Percentiles rank a stretch among this genome's conserved stretches.
phyloP scores from a whole-genome alignment of 179 eudicot genomes.

The Vitellaria paradoxa region DNA sequence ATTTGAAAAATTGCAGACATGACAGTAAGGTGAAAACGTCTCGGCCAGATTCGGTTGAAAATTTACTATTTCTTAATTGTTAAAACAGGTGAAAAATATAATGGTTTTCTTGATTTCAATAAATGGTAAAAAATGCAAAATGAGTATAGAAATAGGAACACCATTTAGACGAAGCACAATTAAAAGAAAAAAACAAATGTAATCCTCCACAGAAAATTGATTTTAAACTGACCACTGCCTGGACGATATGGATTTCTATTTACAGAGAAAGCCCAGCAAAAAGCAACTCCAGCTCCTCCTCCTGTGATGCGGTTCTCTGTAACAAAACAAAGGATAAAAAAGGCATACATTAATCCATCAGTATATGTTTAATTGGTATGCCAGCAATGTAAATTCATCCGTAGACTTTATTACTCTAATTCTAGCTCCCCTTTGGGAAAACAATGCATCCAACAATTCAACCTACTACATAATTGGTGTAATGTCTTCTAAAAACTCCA shows the following conservation, averaged over 20 bases:
- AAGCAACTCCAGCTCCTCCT: constrained; percentile 86
- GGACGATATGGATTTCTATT: constrained; percentile 15
- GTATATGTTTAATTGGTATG: background rate
- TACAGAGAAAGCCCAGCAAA: constrained; percentile 75
- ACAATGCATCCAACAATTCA: background rate
- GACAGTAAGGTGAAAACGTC: too few relatives aligned
- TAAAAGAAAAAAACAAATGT: background rate
- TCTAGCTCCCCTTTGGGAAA: background rate
- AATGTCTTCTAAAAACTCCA: background rate
- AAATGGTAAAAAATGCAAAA: too few relatives aligned
- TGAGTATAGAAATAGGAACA: background rate
- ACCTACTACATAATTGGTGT: background rate
- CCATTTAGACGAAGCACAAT: background rate
- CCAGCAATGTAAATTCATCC: background rate
- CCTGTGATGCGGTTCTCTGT: constrained; percentile 79
- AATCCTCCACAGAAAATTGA: background rate
- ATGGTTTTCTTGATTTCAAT: too few relatives aligned
- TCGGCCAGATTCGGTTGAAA: too few relatives aligned
- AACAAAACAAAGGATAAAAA: constrained; percentile 6
- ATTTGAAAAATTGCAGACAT: too few relatives aligned
- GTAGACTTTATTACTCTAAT: constrained; percentile 3
- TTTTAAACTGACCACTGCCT: constrained; percentile 6
- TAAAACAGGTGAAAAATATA: too few relatives aligned
- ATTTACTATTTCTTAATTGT: too few relatives aligned
- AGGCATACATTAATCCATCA: background rate